Evolutionary conservation across 2,329 filamentous ascomycete species (phyloP), one percentile per base, ranked within the genome.

Genomic region (Zasmidium cellare): DNA sequence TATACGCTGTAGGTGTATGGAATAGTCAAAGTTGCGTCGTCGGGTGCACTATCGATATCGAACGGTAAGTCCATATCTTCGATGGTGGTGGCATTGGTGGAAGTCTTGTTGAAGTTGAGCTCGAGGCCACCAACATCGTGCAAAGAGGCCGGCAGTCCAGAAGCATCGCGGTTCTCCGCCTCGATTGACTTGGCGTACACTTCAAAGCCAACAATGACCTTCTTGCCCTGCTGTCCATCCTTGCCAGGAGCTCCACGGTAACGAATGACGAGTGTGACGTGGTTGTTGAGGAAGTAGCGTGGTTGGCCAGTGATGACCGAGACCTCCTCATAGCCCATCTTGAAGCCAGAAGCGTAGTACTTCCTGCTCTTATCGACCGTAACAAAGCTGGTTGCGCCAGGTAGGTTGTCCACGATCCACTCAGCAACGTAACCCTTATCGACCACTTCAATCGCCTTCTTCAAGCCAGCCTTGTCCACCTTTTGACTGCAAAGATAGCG

Each of bases 391-490:
- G 91, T 96, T 35, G 91, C 91, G 6, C 91, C 91, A 1, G 92
- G 91, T 9, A 96, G 80, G 68, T 96, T 96, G 74, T 96, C 91
- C 63, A 94, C 89, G 65, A 96, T 96, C 92, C 91, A 96, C 74
- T 96, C 91, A 1, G 87, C 87, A n/a, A 94, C 86, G 72, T 94
- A 96, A 35, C 89, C 90, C 53, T 92, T 84, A 60, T 83, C 83
- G 41, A 96, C 87, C 68, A 96, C 77, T 61, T 92, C 80, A 65
- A 83, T 84, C 3, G 89, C 88, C 71, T 85, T 84, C 66, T 83
- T 81, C 57, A 96, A 74, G 48, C 87, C 88, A 47, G 80, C 79
- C 41, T 84, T 81, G 61, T 84, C 83, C 16, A 94, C 79, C 55
- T 87, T 81, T 51, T 82, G 82, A 38, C 82, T 88, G 76, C 92